Conservation (phyloP, 768 basidiomycete species). For the Boletales sp. region DNA sequence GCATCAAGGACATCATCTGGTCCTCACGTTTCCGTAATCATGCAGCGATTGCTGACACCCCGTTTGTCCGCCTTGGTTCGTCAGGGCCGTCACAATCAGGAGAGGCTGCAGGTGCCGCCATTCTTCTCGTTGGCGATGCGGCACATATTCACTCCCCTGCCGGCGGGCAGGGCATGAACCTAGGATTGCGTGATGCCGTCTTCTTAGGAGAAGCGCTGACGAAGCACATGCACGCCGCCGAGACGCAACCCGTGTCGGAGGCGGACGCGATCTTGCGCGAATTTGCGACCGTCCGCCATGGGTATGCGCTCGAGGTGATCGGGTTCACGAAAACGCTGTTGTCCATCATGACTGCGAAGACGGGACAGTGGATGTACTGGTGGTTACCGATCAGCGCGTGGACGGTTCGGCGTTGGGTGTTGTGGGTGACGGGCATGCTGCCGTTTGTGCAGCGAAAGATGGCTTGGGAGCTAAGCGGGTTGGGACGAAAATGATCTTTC, state of each 20-base stretch:
- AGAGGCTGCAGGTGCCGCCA: slow-evolving; percentile 12
- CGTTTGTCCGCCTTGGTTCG: slow-evolving; percentile 26
- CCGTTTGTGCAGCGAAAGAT: slow-evolving; percentile 13
- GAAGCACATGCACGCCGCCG: slow-evolving; percentile 29
- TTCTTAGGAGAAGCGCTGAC: slow-evolving; percentile 41
- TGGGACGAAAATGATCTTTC: slow-evolving; percentile 20
- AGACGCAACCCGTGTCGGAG: slow-evolving; percentile 8
- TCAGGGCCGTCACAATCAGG: neutral
- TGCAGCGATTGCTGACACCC: slow-evolving; percentile 41
- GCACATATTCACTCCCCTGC: slow-evolving; percentile 54
- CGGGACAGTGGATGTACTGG: slow-evolving; percentile 10
- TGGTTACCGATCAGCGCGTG: slow-evolving; percentile 28
- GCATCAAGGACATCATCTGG: slow-evolving; percentile 42
- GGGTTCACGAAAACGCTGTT: slow-evolving; percentile 36
- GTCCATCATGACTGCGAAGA: slow-evolving; percentile 18
- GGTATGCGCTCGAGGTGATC: slow-evolving; percentile 42
- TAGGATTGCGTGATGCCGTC: slow-evolving; percentile 51
- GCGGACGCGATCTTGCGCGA: slow-evolving; percentile 34
- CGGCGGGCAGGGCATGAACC: slow-evolving; percentile 60
- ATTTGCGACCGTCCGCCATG: slow-evolving; percentile 36
- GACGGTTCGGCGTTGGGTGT: slow-evolving; percentile 25
- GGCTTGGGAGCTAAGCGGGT: slow-evolving; percentile 27
- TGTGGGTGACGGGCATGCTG: slow-evolving; percentile 23
- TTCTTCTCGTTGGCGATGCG: slow-evolving; percentile 42
- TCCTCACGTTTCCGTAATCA: slow-evolving; percentile 46